phyloP scores from a whole-genome alignment of 2,329 filamentous ascomycete genomes.

The Orbilia ellipsospora region DNA sequence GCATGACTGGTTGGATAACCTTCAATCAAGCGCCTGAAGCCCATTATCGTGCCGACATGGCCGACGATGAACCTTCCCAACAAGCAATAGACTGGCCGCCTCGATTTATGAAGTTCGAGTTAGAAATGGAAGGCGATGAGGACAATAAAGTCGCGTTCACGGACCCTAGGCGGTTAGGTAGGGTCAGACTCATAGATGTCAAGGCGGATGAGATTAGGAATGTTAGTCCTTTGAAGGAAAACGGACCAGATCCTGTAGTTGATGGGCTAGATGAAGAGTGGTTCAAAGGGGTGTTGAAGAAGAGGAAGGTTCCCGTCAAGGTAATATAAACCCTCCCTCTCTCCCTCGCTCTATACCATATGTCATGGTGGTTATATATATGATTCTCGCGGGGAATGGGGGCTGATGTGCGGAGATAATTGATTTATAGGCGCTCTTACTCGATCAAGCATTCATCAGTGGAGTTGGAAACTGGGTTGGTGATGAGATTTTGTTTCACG shows the following conservation, averaged over 20 bases:
- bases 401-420: background rate
- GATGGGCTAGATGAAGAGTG: constrained; percentile 84
- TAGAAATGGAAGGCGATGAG: constrained; percentile 61
- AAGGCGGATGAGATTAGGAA: constrained; percentile 77
- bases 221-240: constrained; percentile 82
- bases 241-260: constrained; percentile 90
- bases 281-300: constrained; percentile 75
- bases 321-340: constrained; percentile 10
- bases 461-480: constrained; percentile 98
- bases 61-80: constrained; percentile 11
- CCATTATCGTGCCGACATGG: constrained; percentile 77
- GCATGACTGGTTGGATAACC: constrained; percentile 79
- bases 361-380: too few species aligned
- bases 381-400: too few species aligned
- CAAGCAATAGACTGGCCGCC: constrained; percentile 77
- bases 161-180: constrained; percentile 80
- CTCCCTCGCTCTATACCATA: too few species aligned
- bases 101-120: constrained; percentile 82
- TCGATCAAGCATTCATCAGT: constrained; percentile 88
- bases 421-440: constrained; percentile 71
- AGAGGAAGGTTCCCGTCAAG: constrained; percentile 87
- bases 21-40: constrained; percentile 81
- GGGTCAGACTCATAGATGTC: constrained; percentile 85
- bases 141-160: constrained; percentile 75
- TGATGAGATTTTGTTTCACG: constrained; percentile 91